A percentile compares a stretch with the other conserved stretches of the same genome.
phyloP scores from a whole-genome alignment of 1,284 basidiomycete species.

The Omphalotus olearius region DNA sequence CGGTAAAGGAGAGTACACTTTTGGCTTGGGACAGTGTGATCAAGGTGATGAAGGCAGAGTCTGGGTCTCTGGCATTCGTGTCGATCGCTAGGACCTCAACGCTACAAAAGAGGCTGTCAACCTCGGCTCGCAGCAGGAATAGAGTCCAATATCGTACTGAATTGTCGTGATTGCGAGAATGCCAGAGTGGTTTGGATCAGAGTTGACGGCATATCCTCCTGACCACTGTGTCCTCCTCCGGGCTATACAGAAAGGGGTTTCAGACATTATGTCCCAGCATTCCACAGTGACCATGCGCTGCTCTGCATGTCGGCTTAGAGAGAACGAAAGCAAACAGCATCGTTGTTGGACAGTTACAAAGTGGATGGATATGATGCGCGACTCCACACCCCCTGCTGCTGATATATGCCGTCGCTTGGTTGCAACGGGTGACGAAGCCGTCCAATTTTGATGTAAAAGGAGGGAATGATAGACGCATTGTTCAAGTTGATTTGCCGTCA shows the following conservation, averaged over 20 bases:
- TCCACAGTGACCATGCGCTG: slow-evolving; percentile 34
- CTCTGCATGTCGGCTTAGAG: slow-evolving; percentile 20
- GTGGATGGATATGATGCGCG: slow-evolving; percentile 37
- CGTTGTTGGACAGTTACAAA: slow-evolving; percentile 37
- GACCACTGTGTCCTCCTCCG: slow-evolving; percentile 28
- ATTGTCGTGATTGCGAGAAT: slow-evolving; percentile 36
- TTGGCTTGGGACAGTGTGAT: slow-evolving; percentile 25
- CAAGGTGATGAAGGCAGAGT: slow-evolving; percentile 31
- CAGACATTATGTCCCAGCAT: slow-evolving; percentile 43
- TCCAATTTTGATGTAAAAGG: slow-evolving; percentile 44
- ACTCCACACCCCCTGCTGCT: slow-evolving; percentile 8
- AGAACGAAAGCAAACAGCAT: slow-evolving; percentile 43
- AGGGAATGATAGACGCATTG: slow-evolving; percentile 32
- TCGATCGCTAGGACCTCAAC: slow-evolving; percentile 34
- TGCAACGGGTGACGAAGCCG: slow-evolving; percentile 31
- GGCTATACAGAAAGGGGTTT: slow-evolving; percentile 33
- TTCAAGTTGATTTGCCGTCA: slow-evolving; percentile 42
- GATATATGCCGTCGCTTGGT: slow-evolving; percentile 25
- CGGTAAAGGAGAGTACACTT: slow-evolving; percentile 29
- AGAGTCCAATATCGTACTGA: slow-evolving; percentile 26
- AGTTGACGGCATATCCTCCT: slow-evolving; percentile 38
- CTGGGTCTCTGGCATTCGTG: slow-evolving; percentile 26
- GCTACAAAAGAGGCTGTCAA: slow-evolving; percentile 18
- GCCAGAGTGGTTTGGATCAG: slow-evolving; percentile 24
- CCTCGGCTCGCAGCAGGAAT: not conserved